A percentile compares a stretch with the other conserved stretches of the same genome.
Conservation (phyloP, 768 basidiomycete genomes). For the Sarcodon aspratus region DNA sequence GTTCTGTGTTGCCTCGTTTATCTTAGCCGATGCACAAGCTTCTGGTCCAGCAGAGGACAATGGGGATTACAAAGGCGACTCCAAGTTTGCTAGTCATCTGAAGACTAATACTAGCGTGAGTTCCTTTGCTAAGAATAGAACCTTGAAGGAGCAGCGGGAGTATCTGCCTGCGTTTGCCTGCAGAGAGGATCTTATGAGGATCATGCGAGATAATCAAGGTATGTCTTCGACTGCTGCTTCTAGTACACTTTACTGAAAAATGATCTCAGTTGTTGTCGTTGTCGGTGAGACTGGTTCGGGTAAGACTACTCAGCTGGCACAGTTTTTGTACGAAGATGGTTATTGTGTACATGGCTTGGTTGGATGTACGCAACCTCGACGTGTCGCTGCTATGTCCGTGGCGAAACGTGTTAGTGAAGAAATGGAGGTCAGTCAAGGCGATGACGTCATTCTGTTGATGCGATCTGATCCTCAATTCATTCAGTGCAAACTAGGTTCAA, state of each 20-base stretch:
- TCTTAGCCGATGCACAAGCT: constrained; percentile 35
- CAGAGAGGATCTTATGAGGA: constrained; percentile 81
- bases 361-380: constrained; percentile 95
- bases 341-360: constrained; percentile 85
- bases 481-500: constrained; percentile 79
- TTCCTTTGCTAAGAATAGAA: constrained; percentile 69
- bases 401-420: constrained; percentile 99
- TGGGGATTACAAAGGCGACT: constrained; percentile 83
- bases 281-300: constrained; percentile 99
- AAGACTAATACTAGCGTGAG: constrained; percentile 72
- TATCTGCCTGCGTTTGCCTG: constrained; percentile 97
- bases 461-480: constrained; percentile 3
- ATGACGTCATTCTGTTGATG: background rate
- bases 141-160: constrained; percentile 90
- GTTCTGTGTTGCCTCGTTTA: constrained; percentile 18
- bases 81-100: constrained; percentile 93
- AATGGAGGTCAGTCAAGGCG: constrained; percentile 65
- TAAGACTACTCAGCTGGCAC: constrained; percentile 93
- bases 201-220: constrained; percentile 94
- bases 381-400: constrained; percentile 99
- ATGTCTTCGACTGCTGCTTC: constrained; percentile 5
- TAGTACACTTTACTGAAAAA: background rate
- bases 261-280: constrained; percentile 67
- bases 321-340: constrained; percentile 96
- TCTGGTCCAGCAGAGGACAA: constrained; percentile 38